Evolutionary conservation across 345 rosid genomes (phyloP).

Genomic region (Pseudoturritis turrita): DNA sequence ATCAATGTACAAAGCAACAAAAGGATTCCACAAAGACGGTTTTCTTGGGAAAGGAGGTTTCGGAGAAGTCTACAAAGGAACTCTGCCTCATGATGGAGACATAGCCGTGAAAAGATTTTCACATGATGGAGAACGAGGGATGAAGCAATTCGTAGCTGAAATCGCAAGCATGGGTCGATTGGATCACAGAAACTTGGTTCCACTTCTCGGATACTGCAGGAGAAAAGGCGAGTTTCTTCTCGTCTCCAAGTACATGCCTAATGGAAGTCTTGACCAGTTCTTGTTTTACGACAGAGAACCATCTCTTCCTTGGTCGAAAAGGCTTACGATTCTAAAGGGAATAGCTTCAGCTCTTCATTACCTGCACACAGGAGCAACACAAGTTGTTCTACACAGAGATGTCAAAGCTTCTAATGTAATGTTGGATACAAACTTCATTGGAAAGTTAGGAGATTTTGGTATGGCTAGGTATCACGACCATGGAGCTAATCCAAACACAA

Average conservation of each 20-base stretch:
- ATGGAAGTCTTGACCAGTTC: conserved; percentile 49
- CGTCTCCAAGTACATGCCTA: conserved; percentile 48
- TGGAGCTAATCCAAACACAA: conserved; percentile 35
- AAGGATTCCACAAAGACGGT: conserved; percentile 49
- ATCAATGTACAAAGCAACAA: conserved; percentile 49
- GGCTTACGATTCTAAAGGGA: conserved; percentile 37
- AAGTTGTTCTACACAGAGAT: conserved; percentile 48
- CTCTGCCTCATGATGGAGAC: conserved; percentile 29
- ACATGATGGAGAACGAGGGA: conserved; percentile 44
- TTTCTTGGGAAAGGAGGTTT: conserved; percentile 55
- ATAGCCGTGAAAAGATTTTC: conserved; percentile 55
- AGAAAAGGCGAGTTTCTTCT: conserved; percentile 43
- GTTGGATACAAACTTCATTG: conserved; percentile 37
- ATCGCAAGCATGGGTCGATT: conserved; percentile 41
- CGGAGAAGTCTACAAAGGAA: conserved; percentile 62
- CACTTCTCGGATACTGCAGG: conserved; percentile 46
- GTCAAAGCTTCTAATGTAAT: conserved; percentile 46
- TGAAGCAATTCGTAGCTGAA: conserved; percentile 48
- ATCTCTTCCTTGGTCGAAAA: conserved; percentile 37
- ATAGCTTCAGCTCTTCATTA: conserved; percentile 45
- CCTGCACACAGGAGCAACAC: conserved; percentile 45
- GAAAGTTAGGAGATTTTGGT: conserved; percentile 55
- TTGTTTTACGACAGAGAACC: conserved; percentile 30
- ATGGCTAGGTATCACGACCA: conserved; percentile 45
- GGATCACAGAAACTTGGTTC: conserved; percentile 49